Evolutionary conservation across 1,284 basidiomycete species (phyloP), one percentile per base, ranked within the genome.

Genomic region (Cystobasidium pallidum): DNA sequence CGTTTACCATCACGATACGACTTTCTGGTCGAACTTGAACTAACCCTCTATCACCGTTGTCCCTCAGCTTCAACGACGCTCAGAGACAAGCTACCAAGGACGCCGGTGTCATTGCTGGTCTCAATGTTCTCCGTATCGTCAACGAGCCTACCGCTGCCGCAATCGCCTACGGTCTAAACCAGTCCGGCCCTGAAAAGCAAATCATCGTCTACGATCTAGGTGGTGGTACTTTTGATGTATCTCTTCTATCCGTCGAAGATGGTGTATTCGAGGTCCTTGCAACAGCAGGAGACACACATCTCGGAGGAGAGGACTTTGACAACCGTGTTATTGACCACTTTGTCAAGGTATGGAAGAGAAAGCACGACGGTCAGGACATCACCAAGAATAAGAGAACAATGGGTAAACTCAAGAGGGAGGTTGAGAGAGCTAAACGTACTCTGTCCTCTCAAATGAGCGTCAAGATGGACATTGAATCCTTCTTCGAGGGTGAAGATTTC

Each of bases 241-340:
- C 94, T 41, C 91, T 99, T 75, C 84, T 99, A 77, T 94, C 94
- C 75, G 97, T 98, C 75, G 93, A 97, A 83, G 94, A 96, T 84
- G 94, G 94, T 83, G 94, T 99, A 83, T 99, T 98, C 85, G 94
- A 96, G 83, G 94, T 98, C 83, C 95, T 96, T 86, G 93, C 95
- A 75, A 98, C 94, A 75, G 94, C 95, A 75, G 95, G 94, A 88
- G 95, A 98, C 85, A 99, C 94, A 75, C 94, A 98, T 83, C 86
- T 98, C 82, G 94, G 94, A 85, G 94, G 95, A 85, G 94, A 98
- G 84, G 94, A 98, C 84, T 99, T 98, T 79, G 95, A 98, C 84
- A 98, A 98, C 87, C 89, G 91, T 66, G 75, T 78, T 75, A 93
- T 95, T 78, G 91, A 95, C 76, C 89, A 93, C 86, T 87, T 96